A percentile compares a stretch with the other conserved stretches of the same genome.
These are phyloP conservation scores for Ogataea minuta DNA, from an alignment of 805 yeast genomes.

Conservation along the genomic window DNA sequence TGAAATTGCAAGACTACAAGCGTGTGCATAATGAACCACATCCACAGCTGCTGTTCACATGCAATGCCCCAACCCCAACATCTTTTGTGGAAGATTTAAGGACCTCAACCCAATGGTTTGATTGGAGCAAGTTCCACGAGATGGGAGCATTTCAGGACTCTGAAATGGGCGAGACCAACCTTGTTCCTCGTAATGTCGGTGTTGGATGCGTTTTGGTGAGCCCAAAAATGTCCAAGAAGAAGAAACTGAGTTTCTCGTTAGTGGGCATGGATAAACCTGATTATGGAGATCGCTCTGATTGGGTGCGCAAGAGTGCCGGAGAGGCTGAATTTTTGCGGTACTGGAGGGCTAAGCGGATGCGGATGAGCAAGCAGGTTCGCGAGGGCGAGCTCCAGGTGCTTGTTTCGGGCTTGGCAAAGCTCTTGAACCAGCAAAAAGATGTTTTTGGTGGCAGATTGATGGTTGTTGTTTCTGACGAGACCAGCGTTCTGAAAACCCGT, in stretches of 20 bases:
- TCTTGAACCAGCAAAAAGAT: slow-evolving; percentile 15
- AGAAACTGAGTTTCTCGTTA: slow-evolving; percentile 21
- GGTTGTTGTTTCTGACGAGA: slow-evolving; percentile 31
- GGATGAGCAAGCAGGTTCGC: slow-evolving; percentile 20
- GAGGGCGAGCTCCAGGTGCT: slow-evolving; percentile 25
- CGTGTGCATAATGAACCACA: slow-evolving; percentile 33
- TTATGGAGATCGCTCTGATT: slow-evolving; percentile 23
- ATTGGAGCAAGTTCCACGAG: slow-evolving; percentile 31
- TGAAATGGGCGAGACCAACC: slow-evolving; percentile 23
- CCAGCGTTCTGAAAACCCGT: slow-evolving; percentile 18
- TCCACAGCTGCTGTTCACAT: slow-evolving; percentile 31
- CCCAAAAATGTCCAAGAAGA: slow-evolving; percentile 21
- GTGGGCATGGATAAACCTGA: slow-evolving; percentile 27
- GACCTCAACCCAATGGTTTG: slow-evolving; percentile 48
- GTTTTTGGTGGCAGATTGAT: slow-evolving; percentile 15
- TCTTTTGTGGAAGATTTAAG: slow-evolving; percentile 51
- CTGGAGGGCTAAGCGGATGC: slow-evolving; percentile 25
- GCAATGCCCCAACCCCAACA: slow-evolving; percentile 35
- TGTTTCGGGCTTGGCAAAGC: slow-evolving; percentile 26
- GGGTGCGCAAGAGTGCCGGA: slow-evolving; percentile 22
- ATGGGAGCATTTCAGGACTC: slow-evolving; percentile 27
- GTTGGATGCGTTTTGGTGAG: slow-evolving; percentile 25
- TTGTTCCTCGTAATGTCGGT: slow-evolving; percentile 24
- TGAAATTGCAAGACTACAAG: slow-evolving; percentile 33
- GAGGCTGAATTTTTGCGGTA: slow-evolving; percentile 22